Evolutionary conservation across 345 rosid genomes (phyloP).

Genomic region (Zanthoxylum bungeanum): DNA sequence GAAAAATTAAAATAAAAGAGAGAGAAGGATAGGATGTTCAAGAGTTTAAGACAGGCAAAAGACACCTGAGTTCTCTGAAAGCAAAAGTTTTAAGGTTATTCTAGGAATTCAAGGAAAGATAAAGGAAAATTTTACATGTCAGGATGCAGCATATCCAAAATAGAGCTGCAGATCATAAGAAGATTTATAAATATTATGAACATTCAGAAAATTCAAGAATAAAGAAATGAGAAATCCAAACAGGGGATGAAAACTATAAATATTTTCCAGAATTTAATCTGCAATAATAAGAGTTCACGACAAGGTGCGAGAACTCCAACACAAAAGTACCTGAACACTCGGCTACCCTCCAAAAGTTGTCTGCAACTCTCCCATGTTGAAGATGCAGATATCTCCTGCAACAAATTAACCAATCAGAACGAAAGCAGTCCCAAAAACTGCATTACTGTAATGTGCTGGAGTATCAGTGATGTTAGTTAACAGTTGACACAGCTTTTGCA

Average conservation of each 20-base stretch:
- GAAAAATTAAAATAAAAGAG: background rate
- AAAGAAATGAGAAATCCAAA: background rate
- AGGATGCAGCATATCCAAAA: background rate
- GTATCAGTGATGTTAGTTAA: background rate
- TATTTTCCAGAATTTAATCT: conserved; percentile 1
- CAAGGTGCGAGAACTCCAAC: too few relatives aligned
- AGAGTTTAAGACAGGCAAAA: background rate
- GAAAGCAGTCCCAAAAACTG: conserved; percentile 18
- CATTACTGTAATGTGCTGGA: conserved; percentile 9
- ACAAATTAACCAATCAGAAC: conserved; percentile 23
- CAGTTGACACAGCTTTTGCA: conserved; percentile 9
- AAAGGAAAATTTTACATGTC: background rate
- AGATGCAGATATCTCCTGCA: conserved; percentile 71
- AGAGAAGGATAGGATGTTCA: background rate
- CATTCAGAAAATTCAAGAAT: background rate
- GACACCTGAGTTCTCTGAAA: background rate
- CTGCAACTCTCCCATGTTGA: conserved; percentile 82
- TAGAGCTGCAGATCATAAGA: background rate
- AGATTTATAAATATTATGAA: background rate
- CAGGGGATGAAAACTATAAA: too few relatives aligned
- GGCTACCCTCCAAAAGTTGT: conserved; percentile 64
- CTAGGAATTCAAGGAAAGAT: background rate
- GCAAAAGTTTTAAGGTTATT: background rate
- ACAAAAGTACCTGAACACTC: conserved; percentile 68
- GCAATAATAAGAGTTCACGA: conserved; percentile 1